These are phyloP conservation scores for Singerocomus inundabilis DNA, from an alignment of 1,284 basidiomycete species.

Conservation along the genomic window DNA sequence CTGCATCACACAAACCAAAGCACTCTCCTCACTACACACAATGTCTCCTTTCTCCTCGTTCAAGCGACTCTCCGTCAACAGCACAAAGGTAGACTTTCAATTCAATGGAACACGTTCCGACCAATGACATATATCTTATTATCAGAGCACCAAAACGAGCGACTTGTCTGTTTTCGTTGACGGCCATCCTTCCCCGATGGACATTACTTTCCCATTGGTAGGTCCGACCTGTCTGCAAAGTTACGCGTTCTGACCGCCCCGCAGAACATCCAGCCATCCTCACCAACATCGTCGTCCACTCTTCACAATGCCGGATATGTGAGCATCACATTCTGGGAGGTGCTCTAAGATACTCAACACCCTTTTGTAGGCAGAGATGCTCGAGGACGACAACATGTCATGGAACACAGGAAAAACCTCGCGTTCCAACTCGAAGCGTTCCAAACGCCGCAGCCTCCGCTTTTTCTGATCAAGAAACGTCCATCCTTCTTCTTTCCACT, in stretches of 20 bases:
- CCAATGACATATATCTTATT: neutral
- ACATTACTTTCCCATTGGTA: constrained; percentile 24
- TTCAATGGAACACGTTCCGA: too few species aligned
- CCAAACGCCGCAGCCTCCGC: constrained; percentile 7
- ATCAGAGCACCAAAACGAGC: constrained; percentile 22
- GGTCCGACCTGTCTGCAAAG: constrained; percentile 1
- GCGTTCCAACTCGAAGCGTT: constrained; percentile 3
- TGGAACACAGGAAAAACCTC: constrained; percentile 14
- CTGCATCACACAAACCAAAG: neutral
- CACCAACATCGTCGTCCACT: constrained; percentile 1
- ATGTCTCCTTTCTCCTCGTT: constrained; percentile 22
- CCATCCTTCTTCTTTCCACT: neutral
- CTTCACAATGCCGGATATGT: constrained; percentile 17
- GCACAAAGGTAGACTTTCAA: constrained; percentile 21
- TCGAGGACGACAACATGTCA: constrained; percentile 32
- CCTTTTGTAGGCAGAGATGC: constrained; percentile 26
- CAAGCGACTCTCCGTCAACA: constrained; percentile 24
- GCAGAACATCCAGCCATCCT: constrained; percentile 13
- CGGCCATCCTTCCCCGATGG: constrained; percentile 17
- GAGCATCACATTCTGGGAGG: neutral
- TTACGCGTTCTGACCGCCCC: neutral
- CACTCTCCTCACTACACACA: neutral
- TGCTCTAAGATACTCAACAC: neutral
- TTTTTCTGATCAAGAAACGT: constrained; percentile 11
- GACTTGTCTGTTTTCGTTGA: constrained; percentile 9